Evolutionary conservation across 805 yeast genomes (phyloP).

Genomic region (Starmera caribaea): DNA sequence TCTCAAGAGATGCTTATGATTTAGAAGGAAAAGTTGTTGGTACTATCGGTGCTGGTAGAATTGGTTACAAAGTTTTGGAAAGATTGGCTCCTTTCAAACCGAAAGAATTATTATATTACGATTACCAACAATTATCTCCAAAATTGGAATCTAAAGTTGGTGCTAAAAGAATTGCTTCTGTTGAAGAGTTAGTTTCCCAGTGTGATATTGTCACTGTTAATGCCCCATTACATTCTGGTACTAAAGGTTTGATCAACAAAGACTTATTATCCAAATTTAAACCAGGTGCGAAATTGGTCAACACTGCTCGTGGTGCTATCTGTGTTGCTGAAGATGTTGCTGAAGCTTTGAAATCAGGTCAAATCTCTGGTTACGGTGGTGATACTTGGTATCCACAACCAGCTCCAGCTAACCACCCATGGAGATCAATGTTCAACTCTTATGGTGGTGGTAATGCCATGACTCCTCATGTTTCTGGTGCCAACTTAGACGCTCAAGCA

Average conservation of each 20-base stretch:
- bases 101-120: constrained; percentile 63
- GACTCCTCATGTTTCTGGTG: constrained; percentile 78
- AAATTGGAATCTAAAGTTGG: constrained; percentile 50
- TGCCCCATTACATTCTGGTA: constrained; percentile 65
- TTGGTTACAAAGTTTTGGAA: constrained; percentile 68
- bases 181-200: constrained; percentile 57
- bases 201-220: constrained; percentile 72
- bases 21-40: constrained; percentile 67
- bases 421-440: constrained; percentile 61
- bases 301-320: constrained; percentile 80
- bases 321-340: constrained; percentile 67
- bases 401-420: constrained; percentile 67
- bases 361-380: constrained; percentile 72
- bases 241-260: constrained; percentile 59
- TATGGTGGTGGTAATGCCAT: constrained; percentile 73
- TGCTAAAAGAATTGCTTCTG: constrained; percentile 45
- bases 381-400: constrained; percentile 87
- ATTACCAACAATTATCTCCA: constrained; percentile 58
- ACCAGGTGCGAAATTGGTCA: constrained; percentile 63
- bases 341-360: constrained; percentile 60
- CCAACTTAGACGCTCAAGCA: constrained; percentile 70
- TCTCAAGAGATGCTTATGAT: constrained; percentile 66
- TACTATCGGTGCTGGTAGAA: constrained; percentile 79
- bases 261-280: constrained; percentile 59
- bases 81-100: constrained; percentile 67